Evolutionary conservation across 1,284 basidiomycete genomes (phyloP).

Genomic region (Ceratobasidium sp.): DNA sequence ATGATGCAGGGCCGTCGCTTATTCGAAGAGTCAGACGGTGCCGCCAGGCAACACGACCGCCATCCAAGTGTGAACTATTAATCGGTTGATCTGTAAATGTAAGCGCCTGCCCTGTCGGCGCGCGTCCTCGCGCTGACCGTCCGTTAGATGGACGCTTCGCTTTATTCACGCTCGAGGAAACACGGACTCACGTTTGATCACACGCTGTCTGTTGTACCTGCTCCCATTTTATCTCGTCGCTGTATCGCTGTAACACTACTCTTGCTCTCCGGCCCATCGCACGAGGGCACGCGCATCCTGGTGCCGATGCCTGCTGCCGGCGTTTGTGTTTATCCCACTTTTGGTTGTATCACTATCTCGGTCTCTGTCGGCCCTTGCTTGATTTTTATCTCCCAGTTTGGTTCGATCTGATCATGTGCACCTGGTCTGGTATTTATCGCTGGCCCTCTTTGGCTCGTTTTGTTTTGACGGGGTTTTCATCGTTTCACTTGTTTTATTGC

Average conservation of each 20-base stretch:
- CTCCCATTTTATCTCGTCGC: slow-evolving; percentile 15
- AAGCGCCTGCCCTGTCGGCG: slow-evolving; percentile 13
- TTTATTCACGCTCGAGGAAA: slow-evolving; percentile 13
- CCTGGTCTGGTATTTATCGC: slow-evolving; percentile 24
- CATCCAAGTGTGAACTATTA: slow-evolving; percentile 19
- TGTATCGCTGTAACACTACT: slow-evolving; percentile 29
- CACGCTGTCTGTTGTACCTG: slow-evolving; percentile 33
- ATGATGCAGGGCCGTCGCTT: slow-evolving; percentile 14
- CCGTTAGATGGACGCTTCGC: slow-evolving; percentile 18
- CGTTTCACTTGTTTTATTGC: slow-evolving; percentile 16
- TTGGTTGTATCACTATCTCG: slow-evolving; percentile 38
- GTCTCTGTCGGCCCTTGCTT: slow-evolving; percentile 9
- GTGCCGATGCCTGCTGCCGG: slow-evolving; percentile 27
- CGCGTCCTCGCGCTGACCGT: slow-evolving; percentile 12
- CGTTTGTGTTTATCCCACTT: slow-evolving; percentile 23
- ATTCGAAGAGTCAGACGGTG: slow-evolving; percentile 10
- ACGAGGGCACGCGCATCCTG: slow-evolving; percentile 30
- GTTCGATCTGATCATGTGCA: slow-evolving; percentile 10
- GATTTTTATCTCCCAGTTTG: slow-evolving; percentile 33
- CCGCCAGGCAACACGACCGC: slow-evolving; percentile 6
- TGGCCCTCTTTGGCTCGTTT: slow-evolving; percentile 17
- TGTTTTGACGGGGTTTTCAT: slow-evolving; percentile 23
- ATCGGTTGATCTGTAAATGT: slow-evolving; percentile 26
- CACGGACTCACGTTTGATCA: slow-evolving; percentile 23
- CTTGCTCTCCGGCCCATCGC: slow-evolving; percentile 26